Percentiles rank a stretch among this genome's conserved stretches.
These are phyloP conservation scores for Phialophora expanda DNA, from an alignment of 2,329 filamentous ascomycete genomes.

Conservation along the genomic window DNA sequence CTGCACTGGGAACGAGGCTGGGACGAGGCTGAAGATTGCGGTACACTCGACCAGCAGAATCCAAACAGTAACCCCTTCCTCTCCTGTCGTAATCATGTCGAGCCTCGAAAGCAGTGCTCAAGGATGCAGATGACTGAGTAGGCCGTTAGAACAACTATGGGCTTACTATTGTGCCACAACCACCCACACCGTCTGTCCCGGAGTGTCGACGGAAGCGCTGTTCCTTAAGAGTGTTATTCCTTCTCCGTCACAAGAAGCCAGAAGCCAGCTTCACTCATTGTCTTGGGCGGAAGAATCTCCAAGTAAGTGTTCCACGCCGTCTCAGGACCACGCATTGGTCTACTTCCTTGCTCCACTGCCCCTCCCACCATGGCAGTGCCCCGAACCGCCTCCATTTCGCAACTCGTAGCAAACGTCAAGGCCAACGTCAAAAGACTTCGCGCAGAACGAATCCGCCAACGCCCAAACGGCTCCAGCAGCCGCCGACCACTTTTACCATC, in stretches of 20 bases:
- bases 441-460: conserved; percentile 1
- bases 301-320: background rate
- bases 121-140: too few species aligned
- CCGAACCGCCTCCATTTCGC: conserved; percentile 17
- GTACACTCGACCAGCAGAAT: too few species aligned
- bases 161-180: too few species aligned
- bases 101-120: too few species aligned
- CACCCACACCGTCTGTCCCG: too few species aligned
- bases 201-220: too few species aligned
- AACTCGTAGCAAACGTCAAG: conserved; percentile 26
- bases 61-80: too few species aligned
- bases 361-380: conserved; percentile 21
- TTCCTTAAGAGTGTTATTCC: background rate
- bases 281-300: background rate
- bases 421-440: conserved; percentile 23
- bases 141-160: too few species aligned
- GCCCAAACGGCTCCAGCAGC: background rate
- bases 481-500: background rate
- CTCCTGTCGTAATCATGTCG: too few species aligned
- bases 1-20: too few species aligned
- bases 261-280: background rate
- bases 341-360: background rate
- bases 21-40: too few species aligned
- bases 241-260: background rate
- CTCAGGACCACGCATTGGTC: background rate